Percentiles rank a stretch among this genome's conserved stretches.
Conservation (phyloP, 2,329 filamentous ascomycete genomes). For the Fusarium nematophilum region DNA sequence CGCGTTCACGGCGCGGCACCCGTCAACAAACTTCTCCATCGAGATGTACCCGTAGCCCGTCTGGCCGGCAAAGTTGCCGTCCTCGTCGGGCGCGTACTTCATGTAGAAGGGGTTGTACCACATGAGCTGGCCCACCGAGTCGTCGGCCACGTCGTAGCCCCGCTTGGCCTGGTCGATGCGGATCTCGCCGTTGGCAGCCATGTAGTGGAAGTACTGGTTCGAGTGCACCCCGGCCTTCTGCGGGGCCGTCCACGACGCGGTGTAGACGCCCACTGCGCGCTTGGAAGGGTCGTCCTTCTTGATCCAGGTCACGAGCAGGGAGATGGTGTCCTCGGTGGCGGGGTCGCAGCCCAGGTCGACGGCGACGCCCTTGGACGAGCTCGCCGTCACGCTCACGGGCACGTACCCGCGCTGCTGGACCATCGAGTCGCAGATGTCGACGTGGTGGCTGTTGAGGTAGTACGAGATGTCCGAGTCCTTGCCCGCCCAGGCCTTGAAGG, state of each 20-base stretch:
- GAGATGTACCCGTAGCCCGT: conserved; percentile 93
- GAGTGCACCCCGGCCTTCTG: conserved; percentile 94
- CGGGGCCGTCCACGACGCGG: conserved; percentile 93
- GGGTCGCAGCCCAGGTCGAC: conserved; percentile 81
- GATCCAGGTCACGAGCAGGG: conserved; percentile 88
- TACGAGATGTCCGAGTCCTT: conserved; percentile 94
- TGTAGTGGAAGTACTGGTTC: conserved; percentile 97
- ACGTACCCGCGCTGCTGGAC: conserved; percentile 77
- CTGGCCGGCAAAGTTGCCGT: conserved; percentile 93
- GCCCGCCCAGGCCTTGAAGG: conserved; percentile 94
- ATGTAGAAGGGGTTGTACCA: conserved; percentile 98
- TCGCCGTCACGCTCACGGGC: conserved; percentile 82
- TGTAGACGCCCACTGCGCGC: conserved; percentile 89
- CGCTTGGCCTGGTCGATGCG: conserved; percentile 93
- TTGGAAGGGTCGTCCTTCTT: conserved; percentile 76
- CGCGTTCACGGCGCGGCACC: conserved; percentile 81
- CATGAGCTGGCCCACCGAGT: conserved; percentile 74
- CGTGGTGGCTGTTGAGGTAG: conserved; percentile 95
- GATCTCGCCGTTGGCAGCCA: conserved; percentile 85
- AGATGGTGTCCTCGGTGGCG: conserved; percentile 93
- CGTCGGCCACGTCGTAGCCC: conserved; percentile 94
- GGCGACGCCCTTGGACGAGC: conserved; percentile 82
- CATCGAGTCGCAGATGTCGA: conserved; percentile 94
- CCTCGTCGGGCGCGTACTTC: conserved; percentile 93
- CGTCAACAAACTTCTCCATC: conserved; percentile 96